Conservation (phyloP, 768 basidiomycete species). For the Vararia minispora region DNA sequence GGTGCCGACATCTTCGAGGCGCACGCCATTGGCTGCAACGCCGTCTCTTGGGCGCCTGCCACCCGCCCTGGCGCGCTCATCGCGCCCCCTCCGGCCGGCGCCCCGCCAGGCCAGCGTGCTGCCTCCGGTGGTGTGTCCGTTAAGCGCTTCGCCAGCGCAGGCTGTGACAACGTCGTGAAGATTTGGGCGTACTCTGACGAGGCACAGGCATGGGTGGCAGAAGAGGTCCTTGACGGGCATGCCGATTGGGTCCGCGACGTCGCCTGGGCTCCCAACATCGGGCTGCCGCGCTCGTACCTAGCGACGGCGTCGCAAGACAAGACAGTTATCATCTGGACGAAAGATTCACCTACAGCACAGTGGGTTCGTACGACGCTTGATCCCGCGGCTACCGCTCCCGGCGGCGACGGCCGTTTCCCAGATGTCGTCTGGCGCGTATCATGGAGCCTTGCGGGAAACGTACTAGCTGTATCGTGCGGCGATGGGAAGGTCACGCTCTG, state of each 20-base stretch:
- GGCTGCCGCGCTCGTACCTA: conserved; percentile 87
- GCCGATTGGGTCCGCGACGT: conserved; percentile 98
- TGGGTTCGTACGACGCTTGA: conserved; percentile 81
- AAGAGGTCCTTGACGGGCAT: conserved; percentile 86
- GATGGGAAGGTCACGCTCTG: conserved; percentile 97
- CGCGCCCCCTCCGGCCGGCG: conserved; percentile 43
- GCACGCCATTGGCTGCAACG: conserved; percentile 94
- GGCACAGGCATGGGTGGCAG: conserved; percentile 81
- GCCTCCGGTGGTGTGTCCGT: conserved; percentile 34
- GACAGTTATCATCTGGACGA: conserved; percentile 87
- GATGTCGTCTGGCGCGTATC: conserved; percentile 99
- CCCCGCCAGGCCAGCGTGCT: conserved; percentile 32
- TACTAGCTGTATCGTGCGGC: conserved; percentile 92
- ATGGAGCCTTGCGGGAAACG: conserved; percentile 94
- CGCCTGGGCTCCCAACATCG: conserved; percentile 98
- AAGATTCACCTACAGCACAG: conserved; percentile 57
- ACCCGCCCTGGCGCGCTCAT: conserved; percentile 79
- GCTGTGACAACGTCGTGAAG: conserved; percentile 91
- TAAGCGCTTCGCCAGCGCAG: conserved; percentile 91
- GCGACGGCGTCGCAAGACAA: conserved; percentile 92
- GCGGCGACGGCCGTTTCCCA: conserved; percentile 69
- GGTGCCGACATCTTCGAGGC: conserved; percentile 91
- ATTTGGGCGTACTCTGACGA: conserved; percentile 91
- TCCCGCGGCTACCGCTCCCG: conserved; percentile 40
- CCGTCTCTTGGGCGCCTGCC: conserved; percentile 96